Evolutionary conservation across 192 early-diverging fungal genomes (phyloP).

Genomic region (Coemansia sp.): DNA sequence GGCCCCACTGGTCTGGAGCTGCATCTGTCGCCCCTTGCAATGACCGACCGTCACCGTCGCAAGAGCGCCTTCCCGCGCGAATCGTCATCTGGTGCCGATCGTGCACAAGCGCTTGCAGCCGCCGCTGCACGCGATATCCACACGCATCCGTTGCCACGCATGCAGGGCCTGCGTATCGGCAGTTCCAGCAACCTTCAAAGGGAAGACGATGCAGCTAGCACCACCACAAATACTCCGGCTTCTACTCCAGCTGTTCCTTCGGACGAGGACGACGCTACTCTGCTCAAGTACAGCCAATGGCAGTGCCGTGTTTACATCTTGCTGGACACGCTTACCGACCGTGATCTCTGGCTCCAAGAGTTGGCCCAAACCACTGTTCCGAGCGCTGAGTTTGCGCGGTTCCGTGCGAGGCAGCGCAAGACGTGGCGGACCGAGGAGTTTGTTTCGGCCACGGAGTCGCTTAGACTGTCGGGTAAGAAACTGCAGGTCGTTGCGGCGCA

Average conservation of each 20-base stretch:
- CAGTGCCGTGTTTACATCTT: constrained; percentile 56
- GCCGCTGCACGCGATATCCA: constrained; percentile 10
- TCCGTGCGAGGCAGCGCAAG: constrained; percentile 34
- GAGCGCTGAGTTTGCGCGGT: constrained; percentile 46
- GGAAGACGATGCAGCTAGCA: not conserved
- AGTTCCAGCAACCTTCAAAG: not conserved
- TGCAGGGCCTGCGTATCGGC: constrained; percentile 5
- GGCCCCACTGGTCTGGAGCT: constrained; percentile 53
- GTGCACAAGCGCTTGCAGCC: constrained; percentile 5
- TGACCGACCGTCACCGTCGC: constrained; percentile 56
- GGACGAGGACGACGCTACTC: constrained; percentile 34
- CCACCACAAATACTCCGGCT: not conserved
- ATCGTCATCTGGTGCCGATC: constrained; percentile 7
- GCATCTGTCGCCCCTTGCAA: constrained; percentile 46
- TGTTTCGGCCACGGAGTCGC: constrained; percentile 26
- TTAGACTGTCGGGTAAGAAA: constrained; percentile 31
- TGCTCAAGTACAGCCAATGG: constrained; percentile 46
- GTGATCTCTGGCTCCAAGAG: constrained; percentile 47
- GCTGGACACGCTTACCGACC: constrained; percentile 39
- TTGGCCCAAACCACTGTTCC: constrained; percentile 32
- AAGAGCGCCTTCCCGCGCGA: constrained; percentile 50
- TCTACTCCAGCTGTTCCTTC: not conserved
- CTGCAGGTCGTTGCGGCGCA: constrained; percentile 31
- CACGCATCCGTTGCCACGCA: constrained; percentile 12
- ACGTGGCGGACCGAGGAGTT: constrained; percentile 31